Conservation (phyloP, 139 green algal species). For the Micractinium sp. region DNA sequence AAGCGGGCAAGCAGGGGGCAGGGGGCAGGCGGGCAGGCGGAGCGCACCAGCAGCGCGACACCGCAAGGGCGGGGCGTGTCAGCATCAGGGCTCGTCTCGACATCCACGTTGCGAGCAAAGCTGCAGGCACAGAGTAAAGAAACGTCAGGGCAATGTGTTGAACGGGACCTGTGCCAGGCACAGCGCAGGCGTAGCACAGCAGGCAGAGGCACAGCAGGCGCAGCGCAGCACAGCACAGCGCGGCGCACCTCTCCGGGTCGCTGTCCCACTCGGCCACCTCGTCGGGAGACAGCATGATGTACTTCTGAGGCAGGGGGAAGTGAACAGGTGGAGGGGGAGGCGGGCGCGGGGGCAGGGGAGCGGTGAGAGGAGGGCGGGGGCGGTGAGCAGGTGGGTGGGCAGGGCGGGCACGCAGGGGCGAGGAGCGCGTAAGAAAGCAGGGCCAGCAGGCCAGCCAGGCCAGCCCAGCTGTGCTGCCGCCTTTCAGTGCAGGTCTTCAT, state of each 20-base stretch:
- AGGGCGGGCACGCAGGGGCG: not conserved
- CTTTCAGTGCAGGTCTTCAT: too few relatives aligned
- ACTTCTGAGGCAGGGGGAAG: slow-evolving; percentile 73
- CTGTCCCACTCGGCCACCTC: slow-evolving; percentile 79
- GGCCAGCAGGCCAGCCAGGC: not conserved
- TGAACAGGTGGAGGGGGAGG: not conserved
- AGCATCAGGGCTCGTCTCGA: slow-evolving; percentile 76
- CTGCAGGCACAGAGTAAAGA: slow-evolving; percentile 20
- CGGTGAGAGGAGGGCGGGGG: too few relatives aligned
- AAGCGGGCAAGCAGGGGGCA: not conserved
- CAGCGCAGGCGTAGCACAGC: too few relatives aligned
- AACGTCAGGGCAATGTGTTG: too few relatives aligned
- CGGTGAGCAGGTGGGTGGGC: not conserved
- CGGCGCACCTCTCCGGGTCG: slow-evolving; percentile 55
- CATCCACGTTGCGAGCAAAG: slow-evolving; percentile 63
- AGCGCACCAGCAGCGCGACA: slow-evolving; percentile 67
- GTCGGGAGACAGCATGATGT: slow-evolving; percentile 74
- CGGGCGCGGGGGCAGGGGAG: not conserved
- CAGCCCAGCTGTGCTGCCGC: not conserved
- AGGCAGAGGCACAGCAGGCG: not conserved
- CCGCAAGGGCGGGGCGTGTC: slow-evolving; percentile 79
- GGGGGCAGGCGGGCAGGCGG: too few relatives aligned
- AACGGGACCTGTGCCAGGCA: too few relatives aligned
- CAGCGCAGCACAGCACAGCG: too few relatives aligned
- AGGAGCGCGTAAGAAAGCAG: not conserved